Base-by-base conservation (phyloP, 257 asterid genomes). In the Nicotiana obtusifolia region DNA sequence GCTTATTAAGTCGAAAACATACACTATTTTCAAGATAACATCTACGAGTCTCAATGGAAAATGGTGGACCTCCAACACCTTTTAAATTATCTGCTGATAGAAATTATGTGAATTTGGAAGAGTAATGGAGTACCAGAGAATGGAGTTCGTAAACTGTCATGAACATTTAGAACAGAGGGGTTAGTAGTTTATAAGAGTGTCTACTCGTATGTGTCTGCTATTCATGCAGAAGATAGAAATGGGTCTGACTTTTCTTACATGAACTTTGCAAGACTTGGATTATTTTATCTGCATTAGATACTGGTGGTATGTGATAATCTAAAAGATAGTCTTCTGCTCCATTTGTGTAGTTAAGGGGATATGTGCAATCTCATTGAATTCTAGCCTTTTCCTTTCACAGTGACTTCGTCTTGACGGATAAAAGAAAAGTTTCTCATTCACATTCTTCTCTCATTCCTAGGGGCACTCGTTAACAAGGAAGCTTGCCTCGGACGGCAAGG, bases 381-480 rank as follows among this genome's bases (percentile, higher is more conserved):
- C 24, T 22, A 30, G 22, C 22, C 10, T 3, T 13, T 65, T 16
- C 22, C 22, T 30, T 65, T 65, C 11, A 22, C 60, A 44, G 20
- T 22, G 78, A 11, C 60, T 33, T 44, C 49, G 44, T 71, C 47
- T 22, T 71, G 78, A 13, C 0, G 35, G 60, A 44, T 44, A 44
- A 1, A 31, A 22, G 15, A 44, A 22, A 56, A 15, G 26, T 49
- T 13, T 75, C 80, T 75, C 14, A 75, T 24, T 49, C 37, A 26
- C 44, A 22, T 37, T 47, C 33, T 56, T 26, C 15, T 61, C 28
- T 22, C 35, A 31, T 17, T 73, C 13, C 24, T 28, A 95, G 99
- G 99, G 98, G 24, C 99, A 91, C 80, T 92, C 97, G 1, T 78
- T 93, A 44, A 86, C 85, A 11, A 89, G 98, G 86, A 91, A 88